phyloP scores from a whole-genome alignment of 331 rosid species.

The Stylosanthes scabra region DNA sequence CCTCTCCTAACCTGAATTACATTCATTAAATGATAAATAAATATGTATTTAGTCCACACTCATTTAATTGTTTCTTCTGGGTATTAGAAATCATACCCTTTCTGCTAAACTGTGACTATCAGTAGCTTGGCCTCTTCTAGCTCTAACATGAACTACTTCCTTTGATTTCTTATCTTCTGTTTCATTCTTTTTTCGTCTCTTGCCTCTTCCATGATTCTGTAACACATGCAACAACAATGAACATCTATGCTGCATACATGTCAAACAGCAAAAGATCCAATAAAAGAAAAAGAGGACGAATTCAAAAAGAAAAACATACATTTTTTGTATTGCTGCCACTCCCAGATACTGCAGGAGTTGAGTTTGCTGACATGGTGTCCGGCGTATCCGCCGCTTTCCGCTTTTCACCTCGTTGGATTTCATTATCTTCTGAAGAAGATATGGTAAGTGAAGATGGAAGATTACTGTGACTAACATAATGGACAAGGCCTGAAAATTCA shows the following conservation, averaged over 20 bases:
- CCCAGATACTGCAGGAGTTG: constrained; percentile 61
- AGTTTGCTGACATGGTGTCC: constrained; percentile 57
- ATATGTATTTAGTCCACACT: constrained; percentile 22
- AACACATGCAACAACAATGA: constrained; percentile 15
- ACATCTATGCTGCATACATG: not conserved
- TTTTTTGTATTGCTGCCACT: constrained; percentile 44
- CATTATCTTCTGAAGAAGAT: constrained; percentile 38
- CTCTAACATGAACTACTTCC: constrained; percentile 90
- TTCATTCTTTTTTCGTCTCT: constrained; percentile 54
- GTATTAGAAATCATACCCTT: constrained; percentile 59
- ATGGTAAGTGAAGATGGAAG: constrained; percentile 24
- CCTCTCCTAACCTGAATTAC: constrained; percentile 84
- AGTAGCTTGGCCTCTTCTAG: constrained; percentile 92
- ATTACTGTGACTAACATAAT: constrained; percentile 40
- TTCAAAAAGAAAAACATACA: constrained; percentile 40
- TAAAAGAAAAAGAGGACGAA: not conserved
- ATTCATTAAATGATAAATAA: constrained; percentile 19
- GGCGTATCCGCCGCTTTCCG: constrained; percentile 51
- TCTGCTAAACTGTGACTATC: constrained; percentile 92
- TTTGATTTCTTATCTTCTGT: constrained; percentile 58
- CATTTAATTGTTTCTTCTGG: not conserved
- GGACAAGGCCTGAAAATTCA: constrained; percentile 42
- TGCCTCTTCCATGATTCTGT: constrained; percentile 65
- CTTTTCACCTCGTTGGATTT: constrained; percentile 50
- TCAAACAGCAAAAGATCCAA: not conserved